Base-by-base conservation (phyloP, 2,329 filamentous ascomycete genomes). In the Penicillium sp. region DNA sequence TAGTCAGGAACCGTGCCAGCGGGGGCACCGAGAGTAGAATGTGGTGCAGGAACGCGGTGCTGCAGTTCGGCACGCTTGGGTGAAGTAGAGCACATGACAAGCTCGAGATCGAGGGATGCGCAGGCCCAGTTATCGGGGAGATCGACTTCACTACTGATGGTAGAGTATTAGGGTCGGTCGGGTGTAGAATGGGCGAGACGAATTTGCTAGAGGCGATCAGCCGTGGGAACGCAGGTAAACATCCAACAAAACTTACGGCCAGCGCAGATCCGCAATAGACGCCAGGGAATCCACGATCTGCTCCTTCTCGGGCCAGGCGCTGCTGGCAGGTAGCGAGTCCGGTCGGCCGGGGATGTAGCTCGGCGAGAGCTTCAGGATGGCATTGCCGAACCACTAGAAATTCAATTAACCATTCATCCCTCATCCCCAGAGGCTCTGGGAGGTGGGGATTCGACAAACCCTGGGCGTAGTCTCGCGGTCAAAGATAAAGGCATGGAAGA, bases 41-140 rank as follows among this genome's bases (percentile, higher is more conserved):
- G 73, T 94, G 95, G 54, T 89, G 89, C 41, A 96, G 76, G 69
- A 92, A 95, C 3, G 90, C 95, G 27, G 89, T 88, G 33, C 87
- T 81, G 71, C 92, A 99, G 16, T 89, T 95, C 1, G 92, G 92
- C 63, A 95, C 89, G 16, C 83, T 79, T 0, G 92, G 92, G 68
- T 99, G 92, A 2, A 97, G 83, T 2, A 92, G 81, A 1, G 92
- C 92, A 73, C 94, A 99, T 39, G 90, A 92, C 18, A 96, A 83
- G 24, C 86, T 87, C 9, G 83, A 86, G 69, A 95, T 92, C 38
- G 90, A 84, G 1, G 92, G 92, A 66, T 97, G 92, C 0, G 92
- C 92, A 25, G 88, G 83, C 1, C 88, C 86, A 1, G 90, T 90
- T 48, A 97, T 83, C 0, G 91, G 89, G 0, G 86, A 80, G 50